Evolutionary conservation across 768 basidiomycete genomes (phyloP).

Genomic region (Tulasnella sp.): DNA sequence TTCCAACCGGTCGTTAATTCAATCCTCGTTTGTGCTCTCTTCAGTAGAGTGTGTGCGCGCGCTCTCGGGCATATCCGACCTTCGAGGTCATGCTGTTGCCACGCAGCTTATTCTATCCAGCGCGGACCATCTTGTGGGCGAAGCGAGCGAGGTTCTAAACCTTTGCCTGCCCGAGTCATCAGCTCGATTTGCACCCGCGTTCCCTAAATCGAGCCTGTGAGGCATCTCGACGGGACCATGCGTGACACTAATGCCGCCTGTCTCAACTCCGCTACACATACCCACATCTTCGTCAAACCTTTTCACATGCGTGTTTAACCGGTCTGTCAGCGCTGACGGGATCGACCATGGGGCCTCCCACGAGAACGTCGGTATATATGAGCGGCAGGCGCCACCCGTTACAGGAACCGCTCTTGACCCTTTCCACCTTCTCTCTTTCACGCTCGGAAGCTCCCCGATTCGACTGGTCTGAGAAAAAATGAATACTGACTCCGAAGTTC

Average conservation of each 20-base stretch:
- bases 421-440: background rate
- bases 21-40: background rate
- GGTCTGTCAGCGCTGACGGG: background rate
- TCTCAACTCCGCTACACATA: background rate
- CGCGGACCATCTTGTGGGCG: background rate
- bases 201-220: background rate
- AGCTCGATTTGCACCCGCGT: background rate
- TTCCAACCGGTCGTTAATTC: background rate
- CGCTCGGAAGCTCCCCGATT: background rate
- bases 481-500: background rate
- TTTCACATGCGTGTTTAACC: background rate
- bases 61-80: background rate
- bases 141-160: background rate
- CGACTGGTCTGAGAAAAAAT: background rate
- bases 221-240: background rate
- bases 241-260: background rate
- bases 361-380: background rate
- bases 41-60: background rate
- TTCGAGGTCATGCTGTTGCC: background rate
- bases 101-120: background rate
- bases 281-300: background rate
- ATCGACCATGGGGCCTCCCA: background rate
- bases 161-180: background rate
- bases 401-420: background rate
- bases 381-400: background rate